Percentiles rank a stretch among this genome's conserved stretches.
Evolutionary conservation across 2,329 filamentous ascomycete genomes (phyloP).

Genomic region (Mycocentrospora acerina): DNA sequence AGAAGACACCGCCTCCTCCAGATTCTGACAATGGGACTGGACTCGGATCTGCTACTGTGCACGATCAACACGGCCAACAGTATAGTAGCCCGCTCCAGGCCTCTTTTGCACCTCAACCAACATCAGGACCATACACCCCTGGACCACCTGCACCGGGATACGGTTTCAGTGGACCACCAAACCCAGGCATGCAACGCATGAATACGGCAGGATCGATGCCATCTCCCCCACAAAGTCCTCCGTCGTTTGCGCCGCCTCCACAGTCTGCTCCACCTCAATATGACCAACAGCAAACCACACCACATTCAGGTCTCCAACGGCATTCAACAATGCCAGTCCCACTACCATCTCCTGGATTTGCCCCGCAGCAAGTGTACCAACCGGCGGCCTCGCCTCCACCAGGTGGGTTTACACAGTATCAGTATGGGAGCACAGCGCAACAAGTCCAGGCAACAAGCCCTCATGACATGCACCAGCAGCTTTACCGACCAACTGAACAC

Average conservation of each 20-base stretch:
- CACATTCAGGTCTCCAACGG: conserved; percentile 30
- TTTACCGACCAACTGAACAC: conserved; percentile 67
- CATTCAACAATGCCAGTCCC: conserved; percentile 34
- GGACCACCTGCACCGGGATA: conserved; percentile 43
- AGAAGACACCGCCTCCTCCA: conserved; percentile 76
- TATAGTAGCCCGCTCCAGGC: conserved; percentile 35
- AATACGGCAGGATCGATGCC: conserved; percentile 39
- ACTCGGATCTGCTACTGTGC: conserved; percentile 40
- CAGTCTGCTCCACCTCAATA: conserved; percentile 25
- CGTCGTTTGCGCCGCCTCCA: conserved; percentile 44
- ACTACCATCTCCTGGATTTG: conserved; percentile 42
- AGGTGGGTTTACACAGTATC: conserved; percentile 60
- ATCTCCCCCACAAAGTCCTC: conserved; percentile 36
- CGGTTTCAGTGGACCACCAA: conserved; percentile 35
- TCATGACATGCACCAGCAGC: conserved; percentile 67
- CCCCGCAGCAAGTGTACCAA: conserved; percentile 38
- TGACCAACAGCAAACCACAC: conserved; percentile 22
- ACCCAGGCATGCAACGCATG: conserved; percentile 34
- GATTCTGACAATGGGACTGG: conserved; percentile 59
- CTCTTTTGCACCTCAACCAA: conserved; percentile 37
- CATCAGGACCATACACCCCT: conserved; percentile 44
- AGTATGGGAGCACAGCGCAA: conserved; percentile 41
- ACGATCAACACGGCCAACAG: conserved; percentile 40
- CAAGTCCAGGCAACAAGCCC: conserved; percentile 35
- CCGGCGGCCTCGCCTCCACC: conserved; percentile 46